Conservation (phyloP, 2,329 filamentous ascomycete genomes). For the Calonectria leucothoes region DNA sequence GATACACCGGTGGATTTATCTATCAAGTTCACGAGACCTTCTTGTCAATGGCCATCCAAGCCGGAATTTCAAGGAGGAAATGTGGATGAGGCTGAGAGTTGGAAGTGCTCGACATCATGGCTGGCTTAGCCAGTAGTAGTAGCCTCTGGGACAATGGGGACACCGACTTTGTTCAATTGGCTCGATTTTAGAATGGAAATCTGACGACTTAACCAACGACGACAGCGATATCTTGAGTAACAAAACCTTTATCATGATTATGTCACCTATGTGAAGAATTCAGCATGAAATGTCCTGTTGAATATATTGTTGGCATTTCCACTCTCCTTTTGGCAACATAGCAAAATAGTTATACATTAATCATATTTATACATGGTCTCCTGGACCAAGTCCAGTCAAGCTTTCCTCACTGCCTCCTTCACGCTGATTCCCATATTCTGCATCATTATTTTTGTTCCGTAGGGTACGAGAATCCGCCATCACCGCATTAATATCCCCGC, state of each 20-base stretch:
- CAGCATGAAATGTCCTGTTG: background rate
- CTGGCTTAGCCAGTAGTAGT: background rate
- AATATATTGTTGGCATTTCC: background rate
- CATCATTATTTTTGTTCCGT: background rate
- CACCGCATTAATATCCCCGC: background rate
- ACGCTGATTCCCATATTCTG: background rate
- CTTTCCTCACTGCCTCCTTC: background rate
- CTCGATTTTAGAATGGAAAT: background rate
- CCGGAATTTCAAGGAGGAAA: background rate
- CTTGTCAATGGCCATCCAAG: background rate
- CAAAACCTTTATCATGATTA: background rate
- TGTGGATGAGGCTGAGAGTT: background rate
- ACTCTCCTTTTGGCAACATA: no score
- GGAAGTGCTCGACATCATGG: background rate
- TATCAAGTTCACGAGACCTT: background rate
- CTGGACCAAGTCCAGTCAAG: background rate
- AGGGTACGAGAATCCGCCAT: background rate
- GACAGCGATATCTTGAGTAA: background rate
- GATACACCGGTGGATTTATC: background rate
- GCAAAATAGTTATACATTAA: background rate
- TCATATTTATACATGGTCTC: background rate
- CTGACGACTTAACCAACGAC: no score
- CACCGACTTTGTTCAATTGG: no score
- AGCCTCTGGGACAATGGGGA: no score
- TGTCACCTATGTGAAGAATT: background rate